Evolutionary conservation across 2,329 filamentous ascomycete species (phyloP).

Genomic region (Diplodia intermedia): DNA sequence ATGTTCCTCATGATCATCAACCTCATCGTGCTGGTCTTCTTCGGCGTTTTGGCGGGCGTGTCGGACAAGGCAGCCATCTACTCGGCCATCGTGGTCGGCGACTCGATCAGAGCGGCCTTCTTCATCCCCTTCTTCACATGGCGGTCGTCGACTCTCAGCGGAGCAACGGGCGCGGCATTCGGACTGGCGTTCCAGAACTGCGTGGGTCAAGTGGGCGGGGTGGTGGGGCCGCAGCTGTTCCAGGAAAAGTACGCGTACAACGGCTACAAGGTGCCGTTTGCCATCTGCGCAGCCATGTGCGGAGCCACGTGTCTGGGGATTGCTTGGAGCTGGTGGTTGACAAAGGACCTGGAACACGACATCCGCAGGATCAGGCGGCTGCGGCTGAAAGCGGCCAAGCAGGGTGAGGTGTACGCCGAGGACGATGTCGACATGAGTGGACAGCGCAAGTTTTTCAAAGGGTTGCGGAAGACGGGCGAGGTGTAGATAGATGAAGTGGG

Average conservation of each 20-base stretch:
- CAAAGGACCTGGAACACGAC: conserved; percentile 51
- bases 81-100: conserved; percentile 54
- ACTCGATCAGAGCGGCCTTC: conserved; percentile 52
- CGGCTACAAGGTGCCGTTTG: conserved; percentile 50
- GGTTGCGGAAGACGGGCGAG: not conserved
- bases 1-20: conserved; percentile 53
- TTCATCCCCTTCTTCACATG: conserved; percentile 57
- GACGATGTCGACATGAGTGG: conserved; percentile 25
- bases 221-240: conserved; percentile 55
- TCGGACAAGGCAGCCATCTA: conserved; percentile 52
- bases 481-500: not conserved
- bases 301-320: conserved; percentile 48
- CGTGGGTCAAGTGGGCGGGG: conserved; percentile 56
- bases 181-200: conserved; percentile 54
- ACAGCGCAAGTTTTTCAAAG: conserved; percentile 12
- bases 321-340: conserved; percentile 54
- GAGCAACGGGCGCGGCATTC: conserved; percentile 55
- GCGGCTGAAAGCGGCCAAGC: conserved; percentile 37
- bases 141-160: conserved; percentile 52
- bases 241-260: conserved; percentile 53
- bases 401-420: conserved; percentile 33
- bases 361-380: conserved; percentile 41
- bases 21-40: conserved; percentile 52
- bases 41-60: conserved; percentile 53
- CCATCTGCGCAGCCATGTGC: conserved; percentile 43